Percentiles rank a stretch among this genome's conserved stretches.
phyloP scores from a whole-genome alignment of 495 filamentous ascomycete genomes.

The Tuber umbilicatum region DNA sequence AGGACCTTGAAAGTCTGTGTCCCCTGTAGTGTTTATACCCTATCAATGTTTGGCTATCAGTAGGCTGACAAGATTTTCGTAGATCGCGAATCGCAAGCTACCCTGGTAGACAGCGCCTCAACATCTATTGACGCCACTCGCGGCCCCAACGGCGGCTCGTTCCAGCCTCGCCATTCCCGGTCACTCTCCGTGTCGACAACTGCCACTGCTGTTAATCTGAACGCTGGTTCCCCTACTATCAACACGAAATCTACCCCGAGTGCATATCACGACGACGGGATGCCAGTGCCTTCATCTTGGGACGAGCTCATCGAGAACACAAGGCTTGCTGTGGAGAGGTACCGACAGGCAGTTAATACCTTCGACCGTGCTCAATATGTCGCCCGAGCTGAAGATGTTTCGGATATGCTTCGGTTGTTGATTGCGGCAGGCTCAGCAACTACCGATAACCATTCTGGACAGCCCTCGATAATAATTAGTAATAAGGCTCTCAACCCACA shows the following conservation, averaged over 20 bases:
- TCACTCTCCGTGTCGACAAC: conserved; percentile 50
- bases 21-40: conserved; percentile 6
- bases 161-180: conserved; percentile 43
- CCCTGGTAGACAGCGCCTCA: conserved; percentile 25
- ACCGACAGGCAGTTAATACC: conserved; percentile 73
- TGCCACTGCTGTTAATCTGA: conserved; percentile 60
- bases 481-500: conserved; percentile 95
- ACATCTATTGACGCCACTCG: conserved; percentile 29
- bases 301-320: conserved; percentile 82
- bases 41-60: not conserved
- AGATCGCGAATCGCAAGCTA: conserved; percentile 32
- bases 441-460: conserved; percentile 96
- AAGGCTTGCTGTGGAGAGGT: conserved; percentile 76
- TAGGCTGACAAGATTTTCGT: conserved; percentile 21
- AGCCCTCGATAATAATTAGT: conserved; percentile 96
- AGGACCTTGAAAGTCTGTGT: conserved; percentile 30
- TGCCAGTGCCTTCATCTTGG: conserved; percentile 72
- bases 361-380: conserved; percentile 85
- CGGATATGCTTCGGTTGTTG: conserved; percentile 88
- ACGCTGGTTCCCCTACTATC: conserved; percentile 54
- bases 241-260: conserved; percentile 17
- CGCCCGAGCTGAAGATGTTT: conserved; percentile 87
- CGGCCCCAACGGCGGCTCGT: conserved; percentile 49
- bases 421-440: conserved; percentile 91
- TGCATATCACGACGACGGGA: conserved; percentile 58